phyloP scores from a whole-genome alignment of 2,329 filamentous ascomycete genomes.

The Chaetothyriales sp. region DNA sequence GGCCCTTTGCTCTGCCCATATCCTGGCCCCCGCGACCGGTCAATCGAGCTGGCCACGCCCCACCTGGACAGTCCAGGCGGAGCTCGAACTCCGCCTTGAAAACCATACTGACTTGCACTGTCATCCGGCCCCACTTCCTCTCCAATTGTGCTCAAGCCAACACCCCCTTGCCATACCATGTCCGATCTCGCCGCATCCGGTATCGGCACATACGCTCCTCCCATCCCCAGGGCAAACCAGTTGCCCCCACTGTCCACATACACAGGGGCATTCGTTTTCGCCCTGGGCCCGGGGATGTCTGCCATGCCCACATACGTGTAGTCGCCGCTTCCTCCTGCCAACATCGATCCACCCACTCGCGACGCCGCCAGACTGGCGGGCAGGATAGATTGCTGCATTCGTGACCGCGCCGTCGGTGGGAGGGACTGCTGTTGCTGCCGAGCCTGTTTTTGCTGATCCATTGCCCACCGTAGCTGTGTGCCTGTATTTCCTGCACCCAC shows the following conservation, averaged over 20 bases:
- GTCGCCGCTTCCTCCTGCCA: neutral
- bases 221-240: constrained; percentile 9
- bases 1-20: neutral
- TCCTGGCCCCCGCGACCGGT: neutral
- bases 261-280: constrained; percentile 10
- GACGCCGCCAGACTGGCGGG: neutral
- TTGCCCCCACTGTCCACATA: constrained; percentile 6
- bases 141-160: neutral
- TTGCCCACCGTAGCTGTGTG: constrained; percentile 6
- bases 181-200: neutral
- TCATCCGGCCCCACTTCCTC: constrained; percentile 13
- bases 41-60: neutral
- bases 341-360: neutral
- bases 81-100: neutral
- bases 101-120: constrained; percentile 15
- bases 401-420: constrained; percentile 1
- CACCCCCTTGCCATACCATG: neutral
- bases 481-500: constrained; percentile 20
- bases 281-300: constrained; percentile 10
- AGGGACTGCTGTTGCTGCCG: constrained; percentile 1
- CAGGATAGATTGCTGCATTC: neutral
- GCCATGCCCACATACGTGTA: neutral
- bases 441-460: constrained; percentile 1
- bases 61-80: neutral
- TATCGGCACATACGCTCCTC: constrained; percentile 13